These are phyloP conservation scores for Chenopodium album DNA, from an alignment of 148 eudicot species.

Conservation along the genomic window DNA sequence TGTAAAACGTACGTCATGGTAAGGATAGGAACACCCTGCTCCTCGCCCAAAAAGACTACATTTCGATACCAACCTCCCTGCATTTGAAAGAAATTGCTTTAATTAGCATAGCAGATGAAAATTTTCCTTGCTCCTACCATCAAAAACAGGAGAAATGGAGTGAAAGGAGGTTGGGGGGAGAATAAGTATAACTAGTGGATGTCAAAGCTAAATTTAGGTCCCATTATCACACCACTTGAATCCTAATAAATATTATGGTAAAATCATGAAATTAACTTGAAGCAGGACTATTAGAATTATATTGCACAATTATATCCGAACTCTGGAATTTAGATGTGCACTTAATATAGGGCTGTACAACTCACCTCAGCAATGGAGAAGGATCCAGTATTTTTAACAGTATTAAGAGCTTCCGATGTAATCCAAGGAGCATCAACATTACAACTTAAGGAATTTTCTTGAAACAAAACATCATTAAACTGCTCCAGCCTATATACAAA, in stretches of 20 bases:
- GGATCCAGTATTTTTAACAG: slow-evolving; percentile 35
- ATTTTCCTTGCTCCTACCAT: background rate
- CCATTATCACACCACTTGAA: background rate
- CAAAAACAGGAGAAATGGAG: background rate
- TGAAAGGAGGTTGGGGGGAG: background rate
- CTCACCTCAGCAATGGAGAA: slow-evolving; percentile 53
- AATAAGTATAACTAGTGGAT: background rate
- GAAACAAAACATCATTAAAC: slow-evolving; percentile 88
- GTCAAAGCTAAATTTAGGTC: background rate
- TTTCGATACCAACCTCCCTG: slow-evolving; percentile 92
- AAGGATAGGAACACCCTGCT: slow-evolving; percentile 70
- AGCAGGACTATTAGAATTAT: background rate
- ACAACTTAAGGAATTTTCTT: slow-evolving; percentile 55
- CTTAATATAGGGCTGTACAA: background rate
- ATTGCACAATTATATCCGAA: background rate
- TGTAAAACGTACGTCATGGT: slow-evolving; percentile 81
- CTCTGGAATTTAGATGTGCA: background rate
- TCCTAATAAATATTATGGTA: background rate
- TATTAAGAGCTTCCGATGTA: slow-evolving; percentile 46
- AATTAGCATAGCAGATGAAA: background rate
- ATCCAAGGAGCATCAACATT: slow-evolving; percentile 57
- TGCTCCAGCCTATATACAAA: slow-evolving; percentile 77
- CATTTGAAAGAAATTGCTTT: slow-evolving; percentile 22
- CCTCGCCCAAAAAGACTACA: slow-evolving; percentile 70
- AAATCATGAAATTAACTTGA: background rate